Base-by-base conservation (phyloP, 768 basidiomycete genomes). In the Suillus subluteus region DNA sequence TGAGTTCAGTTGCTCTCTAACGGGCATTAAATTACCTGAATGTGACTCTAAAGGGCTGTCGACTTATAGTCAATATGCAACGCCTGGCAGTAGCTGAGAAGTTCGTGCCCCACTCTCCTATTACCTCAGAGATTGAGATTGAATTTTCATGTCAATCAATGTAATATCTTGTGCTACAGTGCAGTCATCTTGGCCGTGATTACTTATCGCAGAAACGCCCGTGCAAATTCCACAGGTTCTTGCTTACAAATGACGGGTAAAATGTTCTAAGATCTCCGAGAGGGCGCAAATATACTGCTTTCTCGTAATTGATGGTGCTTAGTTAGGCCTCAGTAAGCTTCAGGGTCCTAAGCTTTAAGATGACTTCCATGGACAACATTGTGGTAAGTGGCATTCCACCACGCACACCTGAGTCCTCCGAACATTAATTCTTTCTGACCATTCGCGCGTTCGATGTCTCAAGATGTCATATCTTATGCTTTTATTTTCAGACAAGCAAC, bases 41-140 rank as follows among this genome's bases (percentile, higher is more conserved):
- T 15, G 3, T 18, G n/a, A 43, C 18, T 32, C 7, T 40, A 26
- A 35, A 75, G 74, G 74, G 74, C 5, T 70, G 68, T 59, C 70
- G 65, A 55, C 69, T 76, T 35, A 69, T 72, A 55, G 59, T 76
- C 43, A 70, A 75, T n/a, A 73, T 70, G 73, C 69, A 69, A 63
- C 40, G 43, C 12, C 70, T 73, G 48, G 43, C 21, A 44, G 62
- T 13, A 5, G 41, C 35, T 48, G 13, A 38, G 32, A 52, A 18
- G 18, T 15, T 2, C 16, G n/a, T 18, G 26, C 18, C 8, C 6
- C 16, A 1, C 13, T 1, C 30, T 35, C 11, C 12, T 44, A 46
- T 65, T 13, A 65, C 64, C 32, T 61, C 58, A 18, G 30, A 65
- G 38, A 63, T 65, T 18, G 64, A 62, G 38, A 13, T 65, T 21